Evolutionary conservation across 345 rosid genomes (phyloP).

Genomic region (Sisymbrium irio): DNA sequence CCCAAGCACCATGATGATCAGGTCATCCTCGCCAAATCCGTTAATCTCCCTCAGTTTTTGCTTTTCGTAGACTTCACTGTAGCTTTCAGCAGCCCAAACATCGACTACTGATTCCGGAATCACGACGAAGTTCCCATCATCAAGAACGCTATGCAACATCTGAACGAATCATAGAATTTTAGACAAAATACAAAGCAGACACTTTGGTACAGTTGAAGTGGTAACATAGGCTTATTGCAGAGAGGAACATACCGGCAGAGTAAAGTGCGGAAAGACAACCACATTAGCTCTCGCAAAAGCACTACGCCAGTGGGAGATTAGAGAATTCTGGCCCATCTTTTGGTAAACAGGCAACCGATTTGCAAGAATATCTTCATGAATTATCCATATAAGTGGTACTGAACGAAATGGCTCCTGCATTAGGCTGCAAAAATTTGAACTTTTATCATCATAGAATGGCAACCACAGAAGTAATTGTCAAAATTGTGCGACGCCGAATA

Average conservation of each 20-base stretch:
- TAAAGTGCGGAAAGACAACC: slow-evolving; percentile 76
- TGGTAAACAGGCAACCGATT: slow-evolving; percentile 65
- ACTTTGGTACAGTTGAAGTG: slow-evolving; percentile 15
- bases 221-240: slow-evolving; percentile 11
- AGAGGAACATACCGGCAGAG: slow-evolving; percentile 64
- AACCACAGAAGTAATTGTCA: slow-evolving; percentile 15
- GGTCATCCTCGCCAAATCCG: slow-evolving; percentile 61
- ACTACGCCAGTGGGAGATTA: slow-evolving; percentile 70
- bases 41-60: slow-evolving; percentile 55
- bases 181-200: slow-evolving; percentile 31
- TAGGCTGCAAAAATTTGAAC: slow-evolving; percentile 85
- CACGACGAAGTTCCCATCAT: slow-evolving; percentile 94
- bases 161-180: slow-evolving; percentile 43
- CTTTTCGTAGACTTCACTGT: slow-evolving; percentile 53
- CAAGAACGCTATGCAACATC: slow-evolving; percentile 92
- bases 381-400: slow-evolving; percentile 86
- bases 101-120: slow-evolving; percentile 89
- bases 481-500: slow-evolving; percentile 16
- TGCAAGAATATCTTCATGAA: slow-evolving; percentile 88
- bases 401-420: slow-evolving; percentile 96
- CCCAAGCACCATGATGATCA: slow-evolving; percentile 80
- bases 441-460: slow-evolving; percentile 50
- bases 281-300: slow-evolving; percentile 74
- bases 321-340: slow-evolving; percentile 58
- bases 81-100: slow-evolving; percentile 90